Percentiles rank a stretch among this genome's conserved stretches.
phyloP scores from a whole-genome alignment of 2,329 filamentous ascomycete species.

The Thelonectria discophora region DNA sequence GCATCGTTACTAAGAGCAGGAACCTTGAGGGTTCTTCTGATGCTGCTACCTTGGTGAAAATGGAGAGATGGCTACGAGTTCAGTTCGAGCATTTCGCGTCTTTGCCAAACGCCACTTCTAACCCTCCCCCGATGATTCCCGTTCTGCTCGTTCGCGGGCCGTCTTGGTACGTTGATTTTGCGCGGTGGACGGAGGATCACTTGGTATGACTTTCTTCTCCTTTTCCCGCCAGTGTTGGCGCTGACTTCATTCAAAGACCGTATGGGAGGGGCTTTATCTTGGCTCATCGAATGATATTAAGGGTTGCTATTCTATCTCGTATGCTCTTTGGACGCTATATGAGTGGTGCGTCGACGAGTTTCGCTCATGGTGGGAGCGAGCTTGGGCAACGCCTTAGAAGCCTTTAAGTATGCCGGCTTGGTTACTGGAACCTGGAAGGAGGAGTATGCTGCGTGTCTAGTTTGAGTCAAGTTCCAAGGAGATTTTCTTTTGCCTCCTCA shows the following conservation, averaged over 20 bases:
- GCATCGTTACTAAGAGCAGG: too few relatives aligned
- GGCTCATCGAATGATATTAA: constrained; percentile 8
- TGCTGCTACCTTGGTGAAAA: too few relatives aligned
- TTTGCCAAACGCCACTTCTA: not conserved
- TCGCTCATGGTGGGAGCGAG: constrained; percentile 6
- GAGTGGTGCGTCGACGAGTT: constrained; percentile 2
- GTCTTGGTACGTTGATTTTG: constrained; percentile 24
- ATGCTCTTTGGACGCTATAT: not conserved
- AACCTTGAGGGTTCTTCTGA: too few relatives aligned
- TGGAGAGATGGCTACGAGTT: constrained; percentile 3
- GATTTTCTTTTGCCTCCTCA: too few relatives aligned
- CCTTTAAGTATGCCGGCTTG: too few relatives aligned
- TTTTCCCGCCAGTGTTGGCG: not conserved
- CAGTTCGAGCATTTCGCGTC: constrained; percentile 23
- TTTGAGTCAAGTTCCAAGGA: too few relatives aligned
- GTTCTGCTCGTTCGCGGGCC: constrained; percentile 16
- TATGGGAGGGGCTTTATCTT: constrained; percentile 10
- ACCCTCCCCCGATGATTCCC: constrained; percentile 14
- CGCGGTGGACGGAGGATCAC: constrained; percentile 4
- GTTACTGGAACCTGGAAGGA: too few relatives aligned
- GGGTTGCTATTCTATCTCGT: constrained; percentile 13
- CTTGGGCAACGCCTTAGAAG: not conserved
- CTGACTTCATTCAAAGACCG: constrained; percentile 4
- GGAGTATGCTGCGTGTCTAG: too few relatives aligned
- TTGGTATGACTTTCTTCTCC: constrained; percentile 3